Conservation (phyloP, 2,329 filamentous ascomycete species). For the Thielaviopsis ethacetica region DNA sequence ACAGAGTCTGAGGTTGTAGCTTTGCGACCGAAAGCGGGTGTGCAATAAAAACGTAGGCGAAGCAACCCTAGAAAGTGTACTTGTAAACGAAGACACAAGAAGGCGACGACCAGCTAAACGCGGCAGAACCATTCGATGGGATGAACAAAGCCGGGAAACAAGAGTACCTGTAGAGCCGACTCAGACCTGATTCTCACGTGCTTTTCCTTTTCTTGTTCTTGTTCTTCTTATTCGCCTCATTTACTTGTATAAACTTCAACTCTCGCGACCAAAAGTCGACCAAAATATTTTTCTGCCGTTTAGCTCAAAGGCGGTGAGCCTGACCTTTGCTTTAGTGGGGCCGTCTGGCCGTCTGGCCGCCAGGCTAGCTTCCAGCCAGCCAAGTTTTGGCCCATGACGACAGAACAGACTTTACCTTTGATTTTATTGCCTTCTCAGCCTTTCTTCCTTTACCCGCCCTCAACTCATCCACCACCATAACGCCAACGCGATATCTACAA, state of each 20-base stretch:
- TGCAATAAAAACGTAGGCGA: background rate
- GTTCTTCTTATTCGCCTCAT: background rate
- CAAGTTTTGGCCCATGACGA: background rate
- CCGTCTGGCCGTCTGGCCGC: background rate
- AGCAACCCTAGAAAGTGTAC: background rate
- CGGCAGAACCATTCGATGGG: conserved; percentile 1
- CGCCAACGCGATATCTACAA: background rate
- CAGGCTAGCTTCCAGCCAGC: conserved; percentile 1
- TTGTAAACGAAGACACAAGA: background rate
- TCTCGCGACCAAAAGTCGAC: background rate
- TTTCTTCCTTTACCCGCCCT: background rate
- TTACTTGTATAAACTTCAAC: background rate
- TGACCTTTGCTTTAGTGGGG: conserved; percentile 5
- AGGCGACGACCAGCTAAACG: background rate
- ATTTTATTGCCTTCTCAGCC: background rate
- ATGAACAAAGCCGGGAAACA: background rate
- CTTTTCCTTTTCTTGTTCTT: background rate
- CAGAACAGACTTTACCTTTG: background rate
- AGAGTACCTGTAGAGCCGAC: background rate
- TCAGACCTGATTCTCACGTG: background rate
- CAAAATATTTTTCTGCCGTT: conserved; percentile 11
- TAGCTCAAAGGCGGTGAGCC: conserved; percentile 7
- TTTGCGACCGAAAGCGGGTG: background rate
- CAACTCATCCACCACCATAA: background rate
- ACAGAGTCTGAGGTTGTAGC: background rate